A percentile compares a stretch with the other conserved stretches of the same genome.
phyloP scores from a whole-genome alignment of 75 land plant species.

The Picea glauca region DNA sequence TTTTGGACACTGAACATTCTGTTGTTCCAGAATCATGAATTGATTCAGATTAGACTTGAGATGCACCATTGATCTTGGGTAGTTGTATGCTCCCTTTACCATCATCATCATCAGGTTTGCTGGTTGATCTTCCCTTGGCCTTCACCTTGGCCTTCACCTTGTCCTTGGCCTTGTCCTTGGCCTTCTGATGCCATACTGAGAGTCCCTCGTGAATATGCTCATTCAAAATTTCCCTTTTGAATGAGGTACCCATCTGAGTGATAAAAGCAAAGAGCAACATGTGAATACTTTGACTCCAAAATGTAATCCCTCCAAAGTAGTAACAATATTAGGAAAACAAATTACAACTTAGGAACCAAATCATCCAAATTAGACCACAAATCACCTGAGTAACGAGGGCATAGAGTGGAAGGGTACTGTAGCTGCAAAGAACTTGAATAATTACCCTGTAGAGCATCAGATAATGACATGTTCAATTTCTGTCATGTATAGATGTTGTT shows the following conservation, averaged over 20 bases:
- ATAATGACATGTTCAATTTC: neutral
- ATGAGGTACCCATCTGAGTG: slow-evolving; percentile 58
- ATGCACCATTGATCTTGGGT: neutral
- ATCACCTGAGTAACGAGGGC: slow-evolving; percentile 72
- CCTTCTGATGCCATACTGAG: slow-evolving; percentile 29
- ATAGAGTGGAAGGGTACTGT: slow-evolving; percentile 73
- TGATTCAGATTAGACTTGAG: neutral
- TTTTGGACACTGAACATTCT: neutral
- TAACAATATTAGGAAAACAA: neutral
- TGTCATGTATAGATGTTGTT: neutral
- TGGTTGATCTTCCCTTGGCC: neutral
- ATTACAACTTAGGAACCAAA: neutral
- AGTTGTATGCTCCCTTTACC: neutral
- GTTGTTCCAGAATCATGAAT: neutral
- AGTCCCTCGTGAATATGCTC: slow-evolving; percentile 29
- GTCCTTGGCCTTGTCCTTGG: slow-evolving; percentile 12
- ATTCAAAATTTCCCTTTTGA: slow-evolving; percentile 41
- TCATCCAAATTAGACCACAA: neutral
- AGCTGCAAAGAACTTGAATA: slow-evolving; percentile 69
- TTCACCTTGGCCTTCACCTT: slow-evolving; percentile 10
- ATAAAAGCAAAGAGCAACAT: neutral
- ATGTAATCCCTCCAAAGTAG: neutral
- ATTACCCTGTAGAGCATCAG: slow-evolving; percentile 38
- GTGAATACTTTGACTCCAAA: neutral
- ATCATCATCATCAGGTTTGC: neutral